Evolutionary conservation across 2,329 filamentous ascomycete species (phyloP).

Genomic region (Geoglossum cookeanum): DNA sequence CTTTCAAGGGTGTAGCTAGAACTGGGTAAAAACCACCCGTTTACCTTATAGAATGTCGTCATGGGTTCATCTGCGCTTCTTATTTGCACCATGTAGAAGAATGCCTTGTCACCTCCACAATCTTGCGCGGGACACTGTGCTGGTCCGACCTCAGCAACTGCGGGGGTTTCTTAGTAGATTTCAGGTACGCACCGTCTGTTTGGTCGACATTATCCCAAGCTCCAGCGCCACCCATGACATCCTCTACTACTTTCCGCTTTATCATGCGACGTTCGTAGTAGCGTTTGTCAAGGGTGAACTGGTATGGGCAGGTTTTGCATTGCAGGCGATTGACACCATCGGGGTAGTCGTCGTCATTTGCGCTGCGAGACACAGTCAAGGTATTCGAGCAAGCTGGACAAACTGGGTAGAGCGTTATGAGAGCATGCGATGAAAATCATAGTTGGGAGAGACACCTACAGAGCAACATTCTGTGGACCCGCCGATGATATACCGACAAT

Average conservation of each 20-base stretch:
- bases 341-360: conserved; percentile 16
- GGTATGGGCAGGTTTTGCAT: conserved; percentile 88
- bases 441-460: conserved; percentile 27
- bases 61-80: conserved; percentile 95
- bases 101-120: conserved; percentile 70
- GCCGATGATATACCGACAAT: too few species aligned
- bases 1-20: neutral
- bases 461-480: conserved; percentile 36
- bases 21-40: conserved; percentile 8
- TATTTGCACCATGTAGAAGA: conserved; percentile 95
- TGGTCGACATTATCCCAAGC: conserved; percentile 88
- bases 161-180: neutral
- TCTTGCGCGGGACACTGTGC: conserved; percentile 66
- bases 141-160: conserved; percentile 13
- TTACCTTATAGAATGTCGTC: conserved; percentile 84
- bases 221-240: conserved; percentile 71
- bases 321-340: conserved; percentile 58
- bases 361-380: conserved; percentile 45
- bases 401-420: conserved; percentile 29
- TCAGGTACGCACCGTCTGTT: conserved; percentile 33
- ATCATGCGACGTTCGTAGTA: conserved; percentile 67
- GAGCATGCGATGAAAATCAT: neutral
- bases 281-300: conserved; percentile 59
- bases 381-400: conserved; percentile 73
- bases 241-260: conserved; percentile 73